Conservation (phyloP, 768 basidiomycete species). For the Ephemerocybe angulata region DNA sequence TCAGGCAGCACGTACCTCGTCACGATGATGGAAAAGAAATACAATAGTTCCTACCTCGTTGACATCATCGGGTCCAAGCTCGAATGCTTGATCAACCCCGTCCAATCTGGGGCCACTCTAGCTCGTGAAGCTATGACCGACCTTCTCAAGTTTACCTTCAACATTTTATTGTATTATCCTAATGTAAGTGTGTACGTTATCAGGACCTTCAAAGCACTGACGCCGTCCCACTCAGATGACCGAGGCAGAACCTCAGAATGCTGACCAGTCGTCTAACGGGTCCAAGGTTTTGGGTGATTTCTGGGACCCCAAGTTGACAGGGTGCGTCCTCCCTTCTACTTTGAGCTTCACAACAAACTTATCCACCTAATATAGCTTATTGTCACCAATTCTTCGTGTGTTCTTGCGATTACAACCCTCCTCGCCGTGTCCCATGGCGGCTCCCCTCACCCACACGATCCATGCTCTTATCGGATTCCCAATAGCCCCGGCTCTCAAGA, state of each 20-base stretch:
- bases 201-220: slow-evolving; percentile 6
- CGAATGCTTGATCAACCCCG: slow-evolving; percentile 47
- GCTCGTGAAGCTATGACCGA: slow-evolving; percentile 76
- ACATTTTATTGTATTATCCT: slow-evolving; percentile 77
- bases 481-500: slow-evolving; percentile 49
- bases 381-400: slow-evolving; percentile 66
- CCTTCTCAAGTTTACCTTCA: slow-evolving; percentile 80
- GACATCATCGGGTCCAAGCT: slow-evolving; percentile 62
- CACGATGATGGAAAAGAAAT: slow-evolving; percentile 64
- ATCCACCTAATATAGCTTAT: slow-evolving; percentile 44
- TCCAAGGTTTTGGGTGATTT: slow-evolving; percentile 64
- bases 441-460: slow-evolving; percentile 78
- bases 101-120: slow-evolving; percentile 50
- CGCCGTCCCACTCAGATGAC: slow-evolving; percentile 29
- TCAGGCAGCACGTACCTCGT: slow-evolving; percentile 48
- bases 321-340: slow-evolving; percentile 44
- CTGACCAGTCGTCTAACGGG: slow-evolving; percentile 23
- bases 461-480: slow-evolving; percentile 82
- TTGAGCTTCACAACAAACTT: not conserved
- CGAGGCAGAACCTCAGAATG: slow-evolving; percentile 43
- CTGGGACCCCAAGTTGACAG: slow-evolving; percentile 72
- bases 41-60: slow-evolving; percentile 50
- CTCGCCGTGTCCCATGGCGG: slow-evolving; percentile 58
- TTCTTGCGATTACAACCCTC: slow-evolving; percentile 65
- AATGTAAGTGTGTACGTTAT: slow-evolving; percentile 43